Evolutionary conservation across 257 asterid genomes (phyloP), one percentile per base, ranked within the genome.

Genomic region (Verbena officinalis): DNA sequence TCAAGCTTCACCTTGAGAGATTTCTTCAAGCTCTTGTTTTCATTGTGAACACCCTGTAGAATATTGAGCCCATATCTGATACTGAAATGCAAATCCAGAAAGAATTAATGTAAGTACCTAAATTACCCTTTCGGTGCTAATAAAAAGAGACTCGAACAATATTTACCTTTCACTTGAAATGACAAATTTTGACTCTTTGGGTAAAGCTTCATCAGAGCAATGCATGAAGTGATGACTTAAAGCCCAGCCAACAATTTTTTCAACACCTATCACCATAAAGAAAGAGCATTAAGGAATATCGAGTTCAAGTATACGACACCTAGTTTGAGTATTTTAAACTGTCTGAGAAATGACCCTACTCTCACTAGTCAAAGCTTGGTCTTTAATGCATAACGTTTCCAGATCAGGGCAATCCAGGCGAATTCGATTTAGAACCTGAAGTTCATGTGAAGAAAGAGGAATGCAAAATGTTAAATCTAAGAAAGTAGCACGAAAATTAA

Each of bases 181-280:
- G 14, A 48, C 66, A 44, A 75, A 70, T 77, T 80, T 79, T 9
- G 73, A 24, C 31, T 79, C 89, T 67, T 74, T 45, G 27, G 40
- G 38, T 16, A 64, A 54, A 59, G 79, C 64, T 64, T 74, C 81
- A 14, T 74, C 81, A 14, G 80, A 63, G 59, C 42, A 54, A 53
- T 74, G 82, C 95, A 87, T 90, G 16, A 82, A 76, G 75, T 85
- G 93, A 84, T 90, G 84, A 72, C 87, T 80, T 30, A 87, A 56
- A 72, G 91, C 95, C 97, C 96, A 90, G 50, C 95, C 95, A 50
- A 86, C 58, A 34, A 81, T 61, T 71, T 82, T 84, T 69, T 90
- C 90, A 62, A 75, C 86, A 64, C 72, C 92, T 82, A 69, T 62
- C 69, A 78, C 54, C 73, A 74, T 42, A 53, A 44, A 64, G 67